Conservation (phyloP, 2,329 filamentous ascomycete species). For the Drechslera avenae region DNA sequence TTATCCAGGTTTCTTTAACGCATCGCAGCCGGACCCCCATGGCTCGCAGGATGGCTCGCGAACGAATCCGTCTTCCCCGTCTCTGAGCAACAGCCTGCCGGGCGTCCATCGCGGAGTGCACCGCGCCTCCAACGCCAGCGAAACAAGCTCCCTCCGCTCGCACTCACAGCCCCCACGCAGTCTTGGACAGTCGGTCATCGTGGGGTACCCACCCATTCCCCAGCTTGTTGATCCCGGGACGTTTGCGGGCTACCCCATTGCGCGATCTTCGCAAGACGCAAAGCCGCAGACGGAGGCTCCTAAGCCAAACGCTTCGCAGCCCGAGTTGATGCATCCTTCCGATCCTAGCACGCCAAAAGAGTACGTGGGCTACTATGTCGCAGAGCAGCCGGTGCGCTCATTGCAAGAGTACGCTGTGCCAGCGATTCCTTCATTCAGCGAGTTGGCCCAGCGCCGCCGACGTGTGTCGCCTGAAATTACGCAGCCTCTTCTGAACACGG, state of each 20-base stretch:
- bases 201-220: conserved; percentile 48
- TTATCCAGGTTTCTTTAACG: conserved; percentile 53
- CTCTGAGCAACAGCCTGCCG: conserved; percentile 51
- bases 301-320: conserved; percentile 26
- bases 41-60: conserved; percentile 50
- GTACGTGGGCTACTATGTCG: conserved; percentile 57
- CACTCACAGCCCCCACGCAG: conserved; percentile 58
- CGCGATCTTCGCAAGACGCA: conserved; percentile 41
- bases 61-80: conserved; percentile 57
- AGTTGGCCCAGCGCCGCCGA: conserved; percentile 49
- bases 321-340: conserved; percentile 25
- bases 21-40: conserved; percentile 43
- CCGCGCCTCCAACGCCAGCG: conserved; percentile 52
- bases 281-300: conserved; percentile 27
- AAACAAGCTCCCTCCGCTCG: conserved; percentile 51
- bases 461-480: conserved; percentile 52
- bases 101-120: conserved; percentile 51
- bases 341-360: conserved; percentile 54
- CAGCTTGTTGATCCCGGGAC: conserved; percentile 38
- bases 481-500: conserved; percentile 46
- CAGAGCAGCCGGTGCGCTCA: conserved; percentile 49
- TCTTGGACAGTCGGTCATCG: conserved; percentile 46
- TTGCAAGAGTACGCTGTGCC: conserved; percentile 46
- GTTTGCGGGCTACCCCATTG: conserved; percentile 43
- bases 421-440: conserved; percentile 47